Evolutionary conservation across 2,329 filamentous ascomycete species (phyloP).

Genomic region (Juglanconis sp.): DNA sequence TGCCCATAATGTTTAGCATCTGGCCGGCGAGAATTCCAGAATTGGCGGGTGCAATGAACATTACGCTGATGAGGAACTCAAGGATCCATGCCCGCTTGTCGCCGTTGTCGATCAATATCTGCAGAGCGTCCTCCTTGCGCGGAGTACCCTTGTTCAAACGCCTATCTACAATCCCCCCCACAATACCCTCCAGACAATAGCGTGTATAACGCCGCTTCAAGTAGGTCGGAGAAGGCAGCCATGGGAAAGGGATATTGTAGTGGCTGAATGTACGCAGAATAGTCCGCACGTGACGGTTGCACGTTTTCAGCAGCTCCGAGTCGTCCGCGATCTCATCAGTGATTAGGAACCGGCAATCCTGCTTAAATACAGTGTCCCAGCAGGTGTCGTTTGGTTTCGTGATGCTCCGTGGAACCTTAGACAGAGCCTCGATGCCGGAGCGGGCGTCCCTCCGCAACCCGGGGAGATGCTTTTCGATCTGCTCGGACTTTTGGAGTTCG

Average conservation of each 20-base stretch:
- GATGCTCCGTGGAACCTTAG: background rate
- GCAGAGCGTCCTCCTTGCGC: background rate
- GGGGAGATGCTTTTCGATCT: conserved; percentile 2
- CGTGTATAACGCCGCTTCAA: background rate
- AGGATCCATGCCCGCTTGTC: background rate
- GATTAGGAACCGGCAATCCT: background rate
- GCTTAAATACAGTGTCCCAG: background rate
- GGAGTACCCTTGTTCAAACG: background rate
- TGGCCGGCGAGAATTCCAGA: background rate
- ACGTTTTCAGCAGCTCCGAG: background rate
- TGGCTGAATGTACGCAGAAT: background rate
- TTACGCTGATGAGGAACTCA: background rate
- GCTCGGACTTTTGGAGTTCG: conserved; percentile 3
- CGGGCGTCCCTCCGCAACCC: background rate
- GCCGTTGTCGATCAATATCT: background rate
- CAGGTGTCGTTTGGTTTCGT: background rate
- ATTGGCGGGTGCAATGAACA: background rate
- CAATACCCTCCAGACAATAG: background rate
- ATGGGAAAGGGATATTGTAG: background rate
- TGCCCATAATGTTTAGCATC: background rate
- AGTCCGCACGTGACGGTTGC: background rate
- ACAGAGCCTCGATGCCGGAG: background rate
- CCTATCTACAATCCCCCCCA: background rate
- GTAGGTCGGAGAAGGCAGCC: background rate
- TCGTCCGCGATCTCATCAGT: background rate